Evolutionary conservation across 441 rosid species (phyloP), one percentile per base, ranked within the genome.

Genomic region (Erysimum pusillum): DNA sequence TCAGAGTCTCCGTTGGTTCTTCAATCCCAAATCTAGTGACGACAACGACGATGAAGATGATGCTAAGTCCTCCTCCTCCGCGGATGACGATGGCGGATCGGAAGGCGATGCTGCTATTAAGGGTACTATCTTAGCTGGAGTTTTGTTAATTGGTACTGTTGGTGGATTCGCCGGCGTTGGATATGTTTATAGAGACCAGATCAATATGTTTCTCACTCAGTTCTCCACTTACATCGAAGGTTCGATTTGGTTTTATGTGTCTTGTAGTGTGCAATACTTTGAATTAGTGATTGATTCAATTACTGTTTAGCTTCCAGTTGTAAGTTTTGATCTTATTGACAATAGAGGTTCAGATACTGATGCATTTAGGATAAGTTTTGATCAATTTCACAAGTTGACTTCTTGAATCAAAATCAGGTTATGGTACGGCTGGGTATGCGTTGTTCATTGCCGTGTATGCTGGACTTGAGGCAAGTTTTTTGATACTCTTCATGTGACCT

Each of bases 381-480:
- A 62, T 31, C 53, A 67, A 20, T 49, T 60, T 38, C 69, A 75
- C 14, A 62, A 41, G 48, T 60, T 60, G 53, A 70, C 36, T 5
- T 6, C 9, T 83, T 38, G 63, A 78, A 60, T 17, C 28, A 74
- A 65, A 54, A 64, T 4, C 87, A 94, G 99, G 94, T 80, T 89
- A 92, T 79, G 99, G 99, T 36, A 86, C 99, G 0, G 89, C 94
- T 78, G 99, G 99, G 49, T 94, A 94, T 82, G 99, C 97, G 49
- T 60, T 94, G 65, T 94, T 94, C 83, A 87, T 94, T 48, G 95
- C 91, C 38, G 96, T 88, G 4, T 92, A 94, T 80, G 97, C 99
- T 44, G 99, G 97, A 31, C 81, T 94, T 74, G 99, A 94, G 85
- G 99, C 89, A 88, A 81, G 88, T 28, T 57, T 57, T 60, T 81